These are phyloP conservation scores for Zanthoxylum bungeanum DNA, from an alignment of 345 rosid genomes.

Conservation along the genomic window DNA sequence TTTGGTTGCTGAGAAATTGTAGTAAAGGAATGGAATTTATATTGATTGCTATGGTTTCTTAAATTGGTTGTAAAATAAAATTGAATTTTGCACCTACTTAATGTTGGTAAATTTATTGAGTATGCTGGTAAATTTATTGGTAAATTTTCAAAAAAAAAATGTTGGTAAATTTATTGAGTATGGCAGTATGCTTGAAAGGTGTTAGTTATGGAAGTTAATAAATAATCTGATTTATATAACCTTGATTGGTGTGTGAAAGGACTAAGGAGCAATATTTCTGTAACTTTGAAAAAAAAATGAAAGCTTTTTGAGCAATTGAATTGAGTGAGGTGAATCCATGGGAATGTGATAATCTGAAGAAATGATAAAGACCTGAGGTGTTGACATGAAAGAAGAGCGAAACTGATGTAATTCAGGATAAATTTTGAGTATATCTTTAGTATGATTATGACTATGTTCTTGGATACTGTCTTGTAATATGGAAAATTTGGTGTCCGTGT, in stretches of 20 bases:
- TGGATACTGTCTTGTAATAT: background rate
- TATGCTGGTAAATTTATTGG: too few relatives aligned
- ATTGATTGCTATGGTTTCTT: background rate
- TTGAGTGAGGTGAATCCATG: background rate
- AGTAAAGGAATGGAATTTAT: background rate
- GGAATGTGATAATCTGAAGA: background rate
- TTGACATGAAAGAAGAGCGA: background rate
- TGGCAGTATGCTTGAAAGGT: background rate
- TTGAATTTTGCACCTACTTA: background rate
- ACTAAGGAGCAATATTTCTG: background rate
- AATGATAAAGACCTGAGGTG: background rate
- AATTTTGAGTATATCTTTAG: background rate
- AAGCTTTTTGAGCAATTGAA: background rate
- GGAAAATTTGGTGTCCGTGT: too few relatives aligned
- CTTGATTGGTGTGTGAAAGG: background rate
- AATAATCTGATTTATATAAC: background rate
- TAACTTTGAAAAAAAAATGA: background rate
- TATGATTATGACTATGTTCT: background rate
- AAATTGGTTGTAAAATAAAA: background rate
- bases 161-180: background rate
- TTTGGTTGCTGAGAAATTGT: constrained; percentile 12
- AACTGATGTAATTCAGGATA: background rate
- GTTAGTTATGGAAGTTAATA: background rate
- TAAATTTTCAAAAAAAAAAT: too few relatives aligned
- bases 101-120: too few relatives aligned